Evolutionary conservation across 192 early-diverging fungal species (phyloP).

Genomic region (Coemansia sp.): DNA sequence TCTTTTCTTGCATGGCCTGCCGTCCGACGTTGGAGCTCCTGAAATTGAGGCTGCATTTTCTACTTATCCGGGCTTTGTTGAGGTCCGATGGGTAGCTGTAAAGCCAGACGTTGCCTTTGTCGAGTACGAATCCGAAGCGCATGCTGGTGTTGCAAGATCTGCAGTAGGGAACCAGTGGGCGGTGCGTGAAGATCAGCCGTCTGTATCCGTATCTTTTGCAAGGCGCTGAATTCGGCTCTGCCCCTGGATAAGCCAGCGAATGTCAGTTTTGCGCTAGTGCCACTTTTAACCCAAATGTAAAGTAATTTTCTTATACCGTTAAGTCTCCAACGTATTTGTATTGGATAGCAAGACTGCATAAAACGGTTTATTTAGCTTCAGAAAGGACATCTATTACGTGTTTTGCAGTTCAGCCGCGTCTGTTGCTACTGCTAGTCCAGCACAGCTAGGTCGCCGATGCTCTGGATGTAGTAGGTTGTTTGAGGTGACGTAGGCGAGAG

Average conservation of each 20-base stretch:
- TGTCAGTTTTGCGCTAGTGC: too few species aligned
- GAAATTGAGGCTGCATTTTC: slow-evolving; percentile 64
- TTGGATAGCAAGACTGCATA: too few species aligned
- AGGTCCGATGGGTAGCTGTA: slow-evolving; percentile 91
- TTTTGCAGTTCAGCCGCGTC: too few species aligned
- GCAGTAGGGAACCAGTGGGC: slow-evolving; percentile 34
- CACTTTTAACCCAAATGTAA: too few species aligned
- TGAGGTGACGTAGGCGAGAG: slow-evolving; percentile 32
- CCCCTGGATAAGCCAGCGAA: too few species aligned
- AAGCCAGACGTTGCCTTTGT: slow-evolving; percentile 95
- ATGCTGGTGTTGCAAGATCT: slow-evolving; percentile 77
- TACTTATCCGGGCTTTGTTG: slow-evolving; percentile 84
- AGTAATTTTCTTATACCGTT: too few species aligned
- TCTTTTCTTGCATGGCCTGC: slow-evolving; percentile 89
- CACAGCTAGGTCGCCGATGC: slow-evolving; percentile 35
- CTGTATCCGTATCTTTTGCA: slow-evolving; percentile 39
- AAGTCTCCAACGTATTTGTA: too few species aligned
- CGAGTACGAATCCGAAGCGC: slow-evolving; percentile 86
- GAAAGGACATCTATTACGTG: too few species aligned
- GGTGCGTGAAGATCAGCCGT: slow-evolving; percentile 9
- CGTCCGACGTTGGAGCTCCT: slow-evolving; percentile 65
- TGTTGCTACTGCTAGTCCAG: slow-evolving; percentile 3
- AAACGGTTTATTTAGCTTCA: too few species aligned
- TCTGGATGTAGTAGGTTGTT: slow-evolving; percentile 39
- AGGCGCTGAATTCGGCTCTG: slow-evolving; percentile 11